These are phyloP conservation scores for Termitomyces bulborhizus DNA, from an alignment of 768 basidiomycete species.

Conservation along the genomic window DNA sequence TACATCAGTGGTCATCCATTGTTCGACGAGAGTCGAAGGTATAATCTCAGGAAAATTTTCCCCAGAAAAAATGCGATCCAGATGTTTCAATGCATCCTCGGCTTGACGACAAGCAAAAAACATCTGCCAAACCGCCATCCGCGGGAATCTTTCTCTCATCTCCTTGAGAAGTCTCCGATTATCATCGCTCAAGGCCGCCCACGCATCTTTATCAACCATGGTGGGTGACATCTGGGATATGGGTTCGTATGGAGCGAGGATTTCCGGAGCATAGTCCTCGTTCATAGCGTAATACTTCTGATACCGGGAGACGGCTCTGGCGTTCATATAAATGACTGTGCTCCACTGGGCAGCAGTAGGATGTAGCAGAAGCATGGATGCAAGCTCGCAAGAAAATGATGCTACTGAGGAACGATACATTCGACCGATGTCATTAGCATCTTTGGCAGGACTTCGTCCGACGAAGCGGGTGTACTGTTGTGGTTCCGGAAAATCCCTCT, in stretches of 20 bases:
- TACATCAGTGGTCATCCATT: not conserved
- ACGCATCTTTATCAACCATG: not conserved
- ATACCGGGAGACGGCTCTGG: not conserved
- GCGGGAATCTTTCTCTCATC: not conserved
- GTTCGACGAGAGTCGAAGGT: not conserved
- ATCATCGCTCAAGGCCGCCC: not conserved
- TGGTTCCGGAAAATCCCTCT: not conserved
- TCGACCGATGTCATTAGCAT: not conserved
- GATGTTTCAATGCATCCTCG: not conserved
- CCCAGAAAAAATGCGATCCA: not conserved
- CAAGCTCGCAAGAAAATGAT: not conserved
- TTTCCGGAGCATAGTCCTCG: not conserved
- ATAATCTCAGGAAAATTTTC: not conserved
- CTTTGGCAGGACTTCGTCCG: not conserved
- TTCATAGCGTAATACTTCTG: not conserved
- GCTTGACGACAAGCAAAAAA: slow-evolving; percentile 1
- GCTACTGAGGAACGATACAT: not conserved
- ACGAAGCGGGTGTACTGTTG: not conserved
- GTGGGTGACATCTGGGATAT: too few species aligned
- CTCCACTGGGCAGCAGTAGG: not conserved
- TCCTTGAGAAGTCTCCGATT: not conserved
- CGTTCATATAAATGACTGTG: not conserved
- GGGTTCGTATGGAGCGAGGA: not conserved
- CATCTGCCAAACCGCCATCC: slow-evolving; percentile 5
- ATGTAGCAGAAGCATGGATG: not conserved